phyloP scores from a whole-genome alignment of 352 stramenopile genomes.

The Globisporangium paddicum region DNA sequence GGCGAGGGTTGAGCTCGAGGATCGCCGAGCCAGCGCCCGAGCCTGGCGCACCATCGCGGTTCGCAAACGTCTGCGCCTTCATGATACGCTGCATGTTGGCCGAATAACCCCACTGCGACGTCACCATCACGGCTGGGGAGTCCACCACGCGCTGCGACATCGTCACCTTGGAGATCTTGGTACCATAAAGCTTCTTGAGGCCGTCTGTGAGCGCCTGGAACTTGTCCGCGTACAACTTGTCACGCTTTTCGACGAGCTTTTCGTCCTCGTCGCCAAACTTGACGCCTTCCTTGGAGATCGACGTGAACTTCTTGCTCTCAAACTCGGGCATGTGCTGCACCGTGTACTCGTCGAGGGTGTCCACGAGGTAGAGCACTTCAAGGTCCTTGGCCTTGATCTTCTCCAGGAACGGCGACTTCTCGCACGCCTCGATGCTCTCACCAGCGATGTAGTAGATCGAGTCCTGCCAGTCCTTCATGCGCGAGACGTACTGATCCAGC shows the following conservation, averaged over 20 bases:
- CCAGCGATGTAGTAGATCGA: constrained; percentile 99
- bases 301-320: constrained; percentile 95
- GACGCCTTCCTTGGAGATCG: constrained; percentile 97
- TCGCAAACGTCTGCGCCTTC: constrained; percentile 96
- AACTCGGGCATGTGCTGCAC: constrained; percentile 93
- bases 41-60: constrained; percentile 35
- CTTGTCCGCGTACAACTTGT: constrained; percentile 96
- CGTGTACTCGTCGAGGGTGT: constrained; percentile 98
- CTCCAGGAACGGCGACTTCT: constrained; percentile 97
- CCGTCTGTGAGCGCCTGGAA: constrained; percentile 95
- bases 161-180: constrained; percentile 93
- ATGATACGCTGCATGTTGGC: constrained; percentile 99
- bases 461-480: constrained; percentile 99
- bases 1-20: constrained; percentile 98
- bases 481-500: constrained; percentile 95
- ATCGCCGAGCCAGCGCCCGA: constrained; percentile 77
- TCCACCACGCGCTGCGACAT: constrained; percentile 94
- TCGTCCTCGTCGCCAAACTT: constrained; percentile 99
- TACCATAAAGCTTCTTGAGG: constrained; percentile 94
- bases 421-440: constrained; percentile 89
- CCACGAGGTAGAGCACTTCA: constrained; percentile 98
- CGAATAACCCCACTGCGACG: constrained; percentile 95
- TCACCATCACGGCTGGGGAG: constrained; percentile 95
- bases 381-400: constrained; percentile 95
- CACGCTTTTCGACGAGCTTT: constrained; percentile 90